phyloP scores from a whole-genome alignment of 2,329 filamentous ascomycete genomes.

The Beauveria australis region DNA sequence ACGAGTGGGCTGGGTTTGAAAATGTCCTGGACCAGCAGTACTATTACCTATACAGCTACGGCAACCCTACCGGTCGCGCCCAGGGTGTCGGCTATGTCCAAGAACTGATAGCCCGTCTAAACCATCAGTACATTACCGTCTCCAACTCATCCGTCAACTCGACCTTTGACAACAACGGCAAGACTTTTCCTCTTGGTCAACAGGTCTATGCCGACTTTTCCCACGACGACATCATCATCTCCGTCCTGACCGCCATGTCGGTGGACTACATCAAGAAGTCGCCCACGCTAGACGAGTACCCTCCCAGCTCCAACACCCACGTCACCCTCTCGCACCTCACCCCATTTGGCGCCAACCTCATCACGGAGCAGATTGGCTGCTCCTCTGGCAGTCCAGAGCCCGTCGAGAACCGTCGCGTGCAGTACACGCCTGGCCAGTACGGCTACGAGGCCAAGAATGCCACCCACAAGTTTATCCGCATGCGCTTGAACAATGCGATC shows the following conservation, averaged over 20 bases:
- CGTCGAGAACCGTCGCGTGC: constrained; percentile 28
- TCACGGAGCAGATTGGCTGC: constrained; percentile 49
- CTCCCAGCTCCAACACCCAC: constrained; percentile 33
- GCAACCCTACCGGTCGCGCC: constrained; percentile 64
- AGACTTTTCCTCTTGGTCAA: constrained; percentile 59
- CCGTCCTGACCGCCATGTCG: constrained; percentile 32
- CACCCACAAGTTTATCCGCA: constrained; percentile 38
- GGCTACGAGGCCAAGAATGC: constrained; percentile 34
- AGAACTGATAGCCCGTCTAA: constrained; percentile 69
- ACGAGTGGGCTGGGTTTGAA: constrained; percentile 62
- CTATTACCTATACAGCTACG: constrained; percentile 71
- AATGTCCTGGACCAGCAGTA: constrained; percentile 47
- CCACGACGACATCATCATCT: constrained; percentile 72
- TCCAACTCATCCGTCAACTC: constrained; percentile 52
- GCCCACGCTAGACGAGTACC: constrained; percentile 32
- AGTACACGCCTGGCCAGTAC: constrained; percentile 35
- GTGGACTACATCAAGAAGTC: constrained; percentile 45
- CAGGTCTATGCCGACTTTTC: constrained; percentile 72
- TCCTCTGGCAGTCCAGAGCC: constrained; percentile 28
- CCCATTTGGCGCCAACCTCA: constrained; percentile 45
- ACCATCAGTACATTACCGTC: constrained; percentile 56
- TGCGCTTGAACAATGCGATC: constrained; percentile 42
- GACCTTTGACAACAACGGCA: constrained; percentile 55
- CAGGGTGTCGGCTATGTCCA: constrained; percentile 75
- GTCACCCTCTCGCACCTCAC: constrained; percentile 44